phyloP scores from a whole-genome alignment of 768 basidiomycete species.

The Rossbeevera mucosa region DNA sequence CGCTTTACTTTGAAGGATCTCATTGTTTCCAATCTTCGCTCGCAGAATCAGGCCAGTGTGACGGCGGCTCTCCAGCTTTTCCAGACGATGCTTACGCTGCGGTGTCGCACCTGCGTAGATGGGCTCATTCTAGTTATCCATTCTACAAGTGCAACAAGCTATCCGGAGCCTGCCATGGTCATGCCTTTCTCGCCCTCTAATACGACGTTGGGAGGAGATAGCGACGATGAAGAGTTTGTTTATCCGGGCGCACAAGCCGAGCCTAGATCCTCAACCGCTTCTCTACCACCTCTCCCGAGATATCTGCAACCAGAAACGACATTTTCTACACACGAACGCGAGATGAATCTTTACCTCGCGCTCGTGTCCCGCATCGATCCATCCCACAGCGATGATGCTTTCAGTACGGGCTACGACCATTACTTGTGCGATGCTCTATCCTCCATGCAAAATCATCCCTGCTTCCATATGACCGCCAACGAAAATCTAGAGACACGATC shows the following conservation, averaged over 20 bases:
- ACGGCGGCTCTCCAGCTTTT: slow-evolving; percentile 80
- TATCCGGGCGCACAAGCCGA: slow-evolving; percentile 35
- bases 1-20: slow-evolving; percentile 92
- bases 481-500: slow-evolving; percentile 35
- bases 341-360: slow-evolving; percentile 75
- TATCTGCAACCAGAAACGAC: slow-evolving; percentile 68
- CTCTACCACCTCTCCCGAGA: slow-evolving; percentile 27
- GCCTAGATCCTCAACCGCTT: slow-evolving; percentile 8
- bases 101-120: slow-evolving; percentile 60
- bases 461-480: slow-evolving; percentile 47
- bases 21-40: slow-evolving; percentile 72
- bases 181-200: slow-evolving; percentile 17
- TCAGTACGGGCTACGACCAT: slow-evolving; percentile 83
- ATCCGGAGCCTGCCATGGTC: slow-evolving; percentile 54
- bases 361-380: slow-evolving; percentile 77
- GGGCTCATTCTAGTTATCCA: slow-evolving; percentile 66
- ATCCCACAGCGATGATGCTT: slow-evolving; percentile 60
- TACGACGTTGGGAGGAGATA: slow-evolving; percentile 36
- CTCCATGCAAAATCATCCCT: slow-evolving; percentile 61
- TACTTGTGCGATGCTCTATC: slow-evolving; percentile 74
- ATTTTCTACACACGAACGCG: slow-evolving; percentile 75
- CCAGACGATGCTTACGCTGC: slow-evolving; percentile 65
- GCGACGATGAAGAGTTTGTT: slow-evolving; percentile 49
- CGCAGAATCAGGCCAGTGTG: slow-evolving; percentile 56
- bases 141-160: slow-evolving; percentile 71